phyloP scores from a whole-genome alignment of 495 filamentous ascomycete genomes.

The Massariosphaeria phaeospora region DNA sequence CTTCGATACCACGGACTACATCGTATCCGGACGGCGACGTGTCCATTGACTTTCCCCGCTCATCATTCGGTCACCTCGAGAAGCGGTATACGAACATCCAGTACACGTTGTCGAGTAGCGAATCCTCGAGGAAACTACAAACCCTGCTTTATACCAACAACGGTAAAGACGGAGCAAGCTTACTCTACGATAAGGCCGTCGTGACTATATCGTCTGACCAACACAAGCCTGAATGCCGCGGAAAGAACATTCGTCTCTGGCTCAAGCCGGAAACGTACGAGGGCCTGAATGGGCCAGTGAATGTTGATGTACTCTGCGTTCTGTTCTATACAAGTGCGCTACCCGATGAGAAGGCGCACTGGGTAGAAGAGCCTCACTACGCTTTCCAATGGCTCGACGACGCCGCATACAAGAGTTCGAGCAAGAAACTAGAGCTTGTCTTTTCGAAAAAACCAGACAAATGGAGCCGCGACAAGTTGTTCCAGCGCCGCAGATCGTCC shows the following conservation, averaged over 20 bases:
- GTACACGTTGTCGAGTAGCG: conserved; percentile 11
- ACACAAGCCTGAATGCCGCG: conserved; percentile 20
- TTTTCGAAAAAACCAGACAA: conserved; percentile 23
- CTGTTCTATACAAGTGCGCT: conserved; percentile 22
- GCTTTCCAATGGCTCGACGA: conserved; percentile 23
- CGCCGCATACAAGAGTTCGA: conserved; percentile 6
- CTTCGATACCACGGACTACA: conserved; percentile 20
- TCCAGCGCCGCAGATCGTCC: conserved; percentile 5
- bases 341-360: conserved; percentile 14
- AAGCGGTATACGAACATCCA: conserved; percentile 25
- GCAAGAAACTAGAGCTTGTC: conserved; percentile 10
- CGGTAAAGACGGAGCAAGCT: conserved; percentile 11
- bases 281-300: not conserved
- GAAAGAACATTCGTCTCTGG: conserved; percentile 21
- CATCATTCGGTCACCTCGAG: conserved; percentile 15
- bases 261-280: conserved; percentile 3
- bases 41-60: conserved; percentile 21
- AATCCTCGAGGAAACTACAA: conserved; percentile 3
- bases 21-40: conserved; percentile 14
- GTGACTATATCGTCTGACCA: conserved; percentile 7
- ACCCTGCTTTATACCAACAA: conserved; percentile 25
- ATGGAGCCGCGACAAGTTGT: conserved; percentile 11
- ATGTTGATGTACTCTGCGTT: conserved; percentile 14
- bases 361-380: conserved; percentile 26
- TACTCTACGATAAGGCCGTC: conserved; percentile 16